Conservation (phyloP, 768 basidiomycete species). For the Leccinellum luteum region DNA sequence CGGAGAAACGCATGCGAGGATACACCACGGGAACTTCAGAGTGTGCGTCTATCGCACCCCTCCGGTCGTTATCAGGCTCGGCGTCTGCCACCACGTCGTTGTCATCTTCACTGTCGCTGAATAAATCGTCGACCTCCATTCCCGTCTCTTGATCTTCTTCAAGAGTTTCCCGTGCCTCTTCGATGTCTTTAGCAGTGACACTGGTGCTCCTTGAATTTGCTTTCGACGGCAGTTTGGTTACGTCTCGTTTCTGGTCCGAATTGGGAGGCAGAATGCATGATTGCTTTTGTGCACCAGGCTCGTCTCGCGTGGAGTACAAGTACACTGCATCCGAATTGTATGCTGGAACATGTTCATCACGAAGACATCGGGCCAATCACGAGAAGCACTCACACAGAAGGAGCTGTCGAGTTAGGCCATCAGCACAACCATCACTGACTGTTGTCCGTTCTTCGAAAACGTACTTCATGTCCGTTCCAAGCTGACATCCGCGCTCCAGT, state of each 20-base stretch:
- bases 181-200: not conserved
- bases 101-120: conserved; percentile 29
- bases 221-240: not conserved
- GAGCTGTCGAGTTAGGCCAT: conserved; percentile 40
- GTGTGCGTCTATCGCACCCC: conserved; percentile 22
- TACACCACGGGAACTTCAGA: conserved; percentile 50
- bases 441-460: conserved; percentile 3
- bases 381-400: conserved; percentile 51
- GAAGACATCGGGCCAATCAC: conserved; percentile 3
- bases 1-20: conserved; percentile 62
- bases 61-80: conserved; percentile 32
- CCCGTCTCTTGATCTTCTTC: conserved; percentile 23
- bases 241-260: conserved; percentile 2
- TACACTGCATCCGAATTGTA: conserved; percentile 73
- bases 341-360: conserved; percentile 40
- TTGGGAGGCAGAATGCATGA: conserved; percentile 31
- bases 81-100: conserved; percentile 24
- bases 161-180: conserved; percentile 1
- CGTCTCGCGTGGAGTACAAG: conserved; percentile 69
- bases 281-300: conserved; percentile 36
- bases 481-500: conserved; percentile 73
- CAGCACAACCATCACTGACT: conserved; percentile 3
- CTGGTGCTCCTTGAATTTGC: not conserved
- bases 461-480: conserved; percentile 73
- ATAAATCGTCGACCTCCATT: conserved; percentile 30